Base-by-base conservation (phyloP, 345 rosid genomes). In the Heritiera fomes region DNA sequence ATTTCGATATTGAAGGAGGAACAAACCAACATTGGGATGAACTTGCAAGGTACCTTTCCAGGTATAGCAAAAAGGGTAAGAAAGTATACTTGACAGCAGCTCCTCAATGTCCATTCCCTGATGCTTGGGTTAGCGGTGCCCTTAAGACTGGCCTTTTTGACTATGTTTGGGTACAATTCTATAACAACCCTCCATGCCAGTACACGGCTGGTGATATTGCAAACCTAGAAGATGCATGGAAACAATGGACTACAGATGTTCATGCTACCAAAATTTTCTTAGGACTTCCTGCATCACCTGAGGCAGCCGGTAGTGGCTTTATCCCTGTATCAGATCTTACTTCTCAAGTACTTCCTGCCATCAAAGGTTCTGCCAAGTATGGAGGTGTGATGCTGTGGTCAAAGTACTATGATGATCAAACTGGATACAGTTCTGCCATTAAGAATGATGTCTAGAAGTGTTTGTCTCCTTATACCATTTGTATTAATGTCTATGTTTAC, bases 21-120 rank as follows among this genome's bases (percentile, higher is more conserved):
- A 70, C 74, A 47, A 47, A 23, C 58, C 74, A 43, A 28, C 17
- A 70, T 28, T 70, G 74, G 74, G 74, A 70, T 13, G 74, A 43
- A 3, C 56, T 70, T 45, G 74, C 73, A 5, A 70, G 52, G 56
- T 70, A 70, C 56, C 52, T 70, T 1, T 23, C 73, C 1, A 6
- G 40, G 3, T 70, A 70, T 23, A 70, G 56, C 73, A 70, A 20
- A 0, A 5, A 23, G 0, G 56, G 56, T 23, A 70, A 70, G 38
- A 70, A 70, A 49, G 58, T 70, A 8, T 70, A 70, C 58, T 20
- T 70, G 55, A 70, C 58, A 10, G 74, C 74, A 18, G 74, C 74
- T 70, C 74, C 74, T n/a, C 74, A 70, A 15, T 70, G 74, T 13
- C 58, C 71, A 10, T 67, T 15, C 50, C 71, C 71, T 17, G 46